Percentiles rank a stretch among this genome's conserved stretches.
Evolutionary conservation across 2,329 filamentous ascomycete genomes (phyloP).

Genomic region (Aspergillus phoenicis): DNA sequence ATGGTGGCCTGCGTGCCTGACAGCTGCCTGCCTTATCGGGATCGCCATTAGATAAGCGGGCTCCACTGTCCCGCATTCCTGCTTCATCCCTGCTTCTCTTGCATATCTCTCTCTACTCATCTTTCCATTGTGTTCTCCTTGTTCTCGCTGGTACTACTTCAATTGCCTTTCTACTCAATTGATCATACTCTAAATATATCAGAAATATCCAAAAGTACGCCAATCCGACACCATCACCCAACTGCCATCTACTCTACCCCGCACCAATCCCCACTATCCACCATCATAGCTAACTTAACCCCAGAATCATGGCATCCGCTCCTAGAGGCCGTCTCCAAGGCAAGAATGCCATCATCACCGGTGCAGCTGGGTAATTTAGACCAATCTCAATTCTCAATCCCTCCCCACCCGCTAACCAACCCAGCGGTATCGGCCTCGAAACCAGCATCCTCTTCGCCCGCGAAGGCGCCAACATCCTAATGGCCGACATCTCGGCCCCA

Average conservation of each 20-base stretch:
- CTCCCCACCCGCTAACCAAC: neutral
- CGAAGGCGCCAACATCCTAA: neutral
- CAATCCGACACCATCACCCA: neutral
- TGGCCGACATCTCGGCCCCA: neutral
- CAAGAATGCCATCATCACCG: neutral
- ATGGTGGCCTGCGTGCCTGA: neutral
- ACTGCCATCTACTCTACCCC: neutral
- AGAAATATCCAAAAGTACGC: neutral
- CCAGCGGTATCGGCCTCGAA: neutral
- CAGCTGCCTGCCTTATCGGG: neutral
- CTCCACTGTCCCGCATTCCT: neutral
- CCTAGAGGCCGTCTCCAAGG: neutral
- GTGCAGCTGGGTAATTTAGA: neutral
- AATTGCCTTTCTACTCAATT: no score
- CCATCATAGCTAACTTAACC: no score
- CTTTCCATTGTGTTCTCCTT: neutral
- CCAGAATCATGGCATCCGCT: neutral
- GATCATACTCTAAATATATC: neutral
- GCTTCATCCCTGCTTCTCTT: neutral
- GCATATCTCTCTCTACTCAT: neutral
- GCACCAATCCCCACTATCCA: neutral
- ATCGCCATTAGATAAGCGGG: neutral
- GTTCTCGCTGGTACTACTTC: neutral
- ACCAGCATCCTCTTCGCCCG: neutral
- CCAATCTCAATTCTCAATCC: no score